A percentile compares a stretch with the other conserved stretches of the same genome.
phyloP scores from a whole-genome alignment of 768 basidiomycete genomes.

The Coprinellus aureogranulatus region DNA sequence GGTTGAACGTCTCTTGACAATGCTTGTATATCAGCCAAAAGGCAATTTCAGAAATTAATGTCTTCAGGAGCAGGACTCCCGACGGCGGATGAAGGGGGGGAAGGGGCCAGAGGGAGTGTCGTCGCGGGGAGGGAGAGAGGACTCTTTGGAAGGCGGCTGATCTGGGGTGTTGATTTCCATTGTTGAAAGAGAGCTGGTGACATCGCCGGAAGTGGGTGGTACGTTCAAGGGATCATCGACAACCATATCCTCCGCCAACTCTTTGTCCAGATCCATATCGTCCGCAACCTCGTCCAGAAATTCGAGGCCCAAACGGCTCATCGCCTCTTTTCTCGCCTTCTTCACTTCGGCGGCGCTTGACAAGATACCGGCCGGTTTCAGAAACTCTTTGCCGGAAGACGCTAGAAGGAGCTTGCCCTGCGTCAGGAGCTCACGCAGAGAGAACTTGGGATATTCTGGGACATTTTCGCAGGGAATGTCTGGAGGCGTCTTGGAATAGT shows the following conservation, averaged over 20 bases:
- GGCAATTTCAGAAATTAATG: too few relatives aligned
- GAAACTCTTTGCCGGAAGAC: constrained; percentile 92
- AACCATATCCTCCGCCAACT: constrained; percentile 61
- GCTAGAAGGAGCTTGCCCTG: constrained; percentile 79
- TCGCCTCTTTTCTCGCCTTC: constrained; percentile 84
- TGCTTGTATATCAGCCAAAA: too few relatives aligned
- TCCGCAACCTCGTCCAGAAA: constrained; percentile 79
- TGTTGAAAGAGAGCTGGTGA: constrained; percentile 34
- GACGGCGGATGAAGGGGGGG: constrained; percentile 47
- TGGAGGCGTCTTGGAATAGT: constrained; percentile 24
- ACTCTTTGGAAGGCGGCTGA: constrained; percentile 35
- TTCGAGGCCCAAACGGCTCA: constrained; percentile 83
- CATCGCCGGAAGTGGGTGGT: constrained; percentile 28
- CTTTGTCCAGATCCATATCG: constrained; percentile 84
- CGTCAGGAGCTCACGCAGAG: constrained; percentile 72
- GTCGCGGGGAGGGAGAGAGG: constrained; percentile 41
- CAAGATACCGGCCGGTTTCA: constrained; percentile 68
- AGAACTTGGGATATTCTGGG: constrained; percentile 72
- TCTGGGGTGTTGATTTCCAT: constrained; percentile 30
- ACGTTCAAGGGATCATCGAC: constrained; percentile 33
- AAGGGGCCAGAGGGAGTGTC: constrained; percentile 47
- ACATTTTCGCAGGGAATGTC: constrained; percentile 13
- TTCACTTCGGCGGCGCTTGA: constrained; percentile 78
- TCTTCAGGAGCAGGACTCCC: constrained; percentile 40
- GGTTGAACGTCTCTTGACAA: too few relatives aligned